Evolutionary conservation across 2,329 filamentous ascomycete genomes (phyloP).

Genomic region (Drechslerella stenobrocha): DNA sequence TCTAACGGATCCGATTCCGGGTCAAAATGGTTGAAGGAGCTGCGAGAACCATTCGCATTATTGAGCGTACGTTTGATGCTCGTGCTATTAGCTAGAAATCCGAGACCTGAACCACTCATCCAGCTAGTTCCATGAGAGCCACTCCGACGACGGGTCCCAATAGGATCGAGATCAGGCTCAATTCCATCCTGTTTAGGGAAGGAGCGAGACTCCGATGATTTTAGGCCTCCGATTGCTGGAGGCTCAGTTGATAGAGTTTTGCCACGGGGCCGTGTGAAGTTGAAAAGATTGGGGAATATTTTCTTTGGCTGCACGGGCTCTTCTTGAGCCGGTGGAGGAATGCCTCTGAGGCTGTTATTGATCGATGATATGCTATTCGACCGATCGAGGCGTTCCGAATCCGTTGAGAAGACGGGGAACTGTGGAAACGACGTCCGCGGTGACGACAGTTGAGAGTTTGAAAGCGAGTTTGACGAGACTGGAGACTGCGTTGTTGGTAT

Average conservation of each 20-base stretch:
- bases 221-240: conserved; percentile 69
- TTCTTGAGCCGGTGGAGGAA: conserved; percentile 38
- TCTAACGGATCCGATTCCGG: conserved; percentile 53
- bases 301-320: conserved; percentile 28
- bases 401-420: conserved; percentile 50
- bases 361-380: conserved; percentile 48
- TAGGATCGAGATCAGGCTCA: conserved; percentile 55
- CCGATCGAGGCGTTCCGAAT: conserved; percentile 28
- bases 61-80: conserved; percentile 45
- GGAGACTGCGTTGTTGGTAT: conserved; percentile 62
- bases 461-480: conserved; percentile 60
- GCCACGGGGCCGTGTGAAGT: conserved; percentile 60
- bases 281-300: conserved; percentile 51
- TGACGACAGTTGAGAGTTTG: conserved; percentile 52
- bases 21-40: conserved; percentile 59
- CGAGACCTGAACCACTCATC: conserved; percentile 56
- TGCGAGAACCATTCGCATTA: conserved; percentile 49
- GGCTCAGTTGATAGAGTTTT: conserved; percentile 67
- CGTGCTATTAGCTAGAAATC: conserved; percentile 55
- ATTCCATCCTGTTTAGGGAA: conserved; percentile 63
- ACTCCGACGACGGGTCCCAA: conserved; percentile 56
- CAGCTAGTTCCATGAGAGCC: conserved; percentile 57
- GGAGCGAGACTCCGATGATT: conserved; percentile 74
- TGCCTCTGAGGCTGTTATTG: conserved; percentile 45
- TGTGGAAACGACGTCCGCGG: conserved; percentile 52